phyloP scores from a whole-genome alignment of 2,329 filamentous ascomycete genomes.

The Elsinoe batatas region DNA sequence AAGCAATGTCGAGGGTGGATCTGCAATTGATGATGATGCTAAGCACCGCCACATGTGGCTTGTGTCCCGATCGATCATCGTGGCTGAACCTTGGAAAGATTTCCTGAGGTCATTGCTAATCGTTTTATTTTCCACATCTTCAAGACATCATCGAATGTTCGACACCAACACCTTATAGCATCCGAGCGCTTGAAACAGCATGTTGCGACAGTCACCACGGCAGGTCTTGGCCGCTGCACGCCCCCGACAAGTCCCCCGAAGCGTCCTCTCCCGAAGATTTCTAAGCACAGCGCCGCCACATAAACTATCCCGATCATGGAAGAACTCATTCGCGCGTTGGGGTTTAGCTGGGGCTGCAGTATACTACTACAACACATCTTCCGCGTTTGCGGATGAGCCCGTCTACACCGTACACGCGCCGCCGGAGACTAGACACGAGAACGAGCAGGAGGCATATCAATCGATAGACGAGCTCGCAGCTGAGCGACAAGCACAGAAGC shows the following conservation, averaged over 20 bases:
- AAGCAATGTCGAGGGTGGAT: too few relatives aligned
- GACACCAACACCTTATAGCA: conserved; percentile 1
- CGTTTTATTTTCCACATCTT: background rate
- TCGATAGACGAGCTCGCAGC: conserved; percentile 37
- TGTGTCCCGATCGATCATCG: background rate
- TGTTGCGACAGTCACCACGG: conserved; percentile 45
- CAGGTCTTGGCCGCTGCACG: conserved; percentile 27
- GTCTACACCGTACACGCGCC: conserved; percentile 33
- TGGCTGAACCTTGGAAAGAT: conserved; percentile 17
- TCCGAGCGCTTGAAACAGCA: conserved; percentile 22
- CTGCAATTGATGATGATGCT: background rate
- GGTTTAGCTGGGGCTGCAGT: conserved; percentile 64
- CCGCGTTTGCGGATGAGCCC: conserved; percentile 75
- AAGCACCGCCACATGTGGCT: background rate
- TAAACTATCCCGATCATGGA: conserved; percentile 69
- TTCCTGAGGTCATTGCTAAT: conserved; percentile 10
- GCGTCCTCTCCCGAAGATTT: conserved; percentile 36
- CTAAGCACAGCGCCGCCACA: conserved; percentile 50
- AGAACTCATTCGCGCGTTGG: conserved; percentile 63
- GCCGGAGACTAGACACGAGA: conserved; percentile 32
- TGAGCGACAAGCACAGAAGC: conserved; percentile 30
- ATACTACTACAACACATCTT: conserved; percentile 91
- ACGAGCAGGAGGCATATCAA: conserved; percentile 32
- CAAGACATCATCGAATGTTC: background rate
- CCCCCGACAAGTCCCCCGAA: conserved; percentile 31